phyloP scores from a whole-genome alignment of 257 asterid genomes.

The Jacaranda mimosifolia region DNA sequence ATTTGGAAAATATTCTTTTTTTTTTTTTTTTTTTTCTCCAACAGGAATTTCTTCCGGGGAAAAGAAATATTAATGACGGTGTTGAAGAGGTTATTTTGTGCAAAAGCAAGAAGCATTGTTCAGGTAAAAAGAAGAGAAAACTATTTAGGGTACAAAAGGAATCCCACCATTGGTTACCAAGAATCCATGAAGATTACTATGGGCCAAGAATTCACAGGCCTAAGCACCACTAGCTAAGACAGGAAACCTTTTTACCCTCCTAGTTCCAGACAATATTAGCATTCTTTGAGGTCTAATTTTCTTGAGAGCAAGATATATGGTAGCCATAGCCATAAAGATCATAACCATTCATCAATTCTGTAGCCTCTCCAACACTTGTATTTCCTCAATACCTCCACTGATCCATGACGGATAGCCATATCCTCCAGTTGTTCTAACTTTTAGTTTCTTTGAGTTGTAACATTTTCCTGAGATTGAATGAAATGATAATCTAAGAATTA shows the following conservation, averaged over 20 bases:
- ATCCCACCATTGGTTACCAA: slow-evolving; percentile 76
- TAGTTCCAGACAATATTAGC: slow-evolving; percentile 24
- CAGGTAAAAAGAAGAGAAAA: slow-evolving; percentile 71
- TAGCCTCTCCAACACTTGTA: slow-evolving; percentile 18
- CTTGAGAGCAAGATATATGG: slow-evolving; percentile 20
- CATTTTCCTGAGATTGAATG: slow-evolving; percentile 17
- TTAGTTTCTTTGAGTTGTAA: slow-evolving; percentile 35
- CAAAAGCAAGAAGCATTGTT: slow-evolving; percentile 37
- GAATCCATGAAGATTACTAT: slow-evolving; percentile 86
- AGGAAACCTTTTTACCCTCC: background rate
- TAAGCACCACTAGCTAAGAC: slow-evolving; percentile 53
- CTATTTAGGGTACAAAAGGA: slow-evolving; percentile 53
- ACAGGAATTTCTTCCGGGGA: slow-evolving; percentile 38
- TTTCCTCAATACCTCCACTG: background rate
- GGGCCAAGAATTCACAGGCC: slow-evolving; percentile 75
- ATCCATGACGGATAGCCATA: background rate
- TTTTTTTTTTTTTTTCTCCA: too few relatives aligned
- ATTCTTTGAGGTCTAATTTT: slow-evolving; percentile 26
- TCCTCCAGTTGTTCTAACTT: background rate
- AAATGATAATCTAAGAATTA: background rate
- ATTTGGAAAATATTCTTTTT: background rate
- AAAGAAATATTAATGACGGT: slow-evolving; percentile 25
- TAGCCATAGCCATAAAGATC: slow-evolving; percentile 5
- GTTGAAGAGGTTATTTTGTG: slow-evolving; percentile 33
- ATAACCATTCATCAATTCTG: slow-evolving; percentile 42